A percentile compares a stretch with the other conserved stretches of the same genome.
Evolutionary conservation across 352 stramenopile species (phyloP).

Genomic region (Phytophthora citricola): DNA sequence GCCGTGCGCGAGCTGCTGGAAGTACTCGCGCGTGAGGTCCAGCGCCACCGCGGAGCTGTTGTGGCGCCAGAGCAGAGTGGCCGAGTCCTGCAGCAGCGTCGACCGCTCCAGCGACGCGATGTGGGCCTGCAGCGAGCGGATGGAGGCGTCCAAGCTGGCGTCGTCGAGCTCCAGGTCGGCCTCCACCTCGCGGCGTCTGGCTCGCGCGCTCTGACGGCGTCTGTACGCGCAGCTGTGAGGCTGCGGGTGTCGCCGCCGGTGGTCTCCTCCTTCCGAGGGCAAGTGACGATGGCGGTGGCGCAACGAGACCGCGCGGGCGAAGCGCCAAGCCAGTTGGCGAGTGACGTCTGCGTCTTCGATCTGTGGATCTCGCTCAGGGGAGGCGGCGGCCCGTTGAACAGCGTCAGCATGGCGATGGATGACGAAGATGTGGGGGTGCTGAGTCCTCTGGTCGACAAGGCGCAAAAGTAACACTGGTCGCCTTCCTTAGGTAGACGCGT

Average conservation of each 20-base stretch:
- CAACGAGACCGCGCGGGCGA: conserved; percentile 46
- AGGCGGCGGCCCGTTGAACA: conserved; percentile 24
- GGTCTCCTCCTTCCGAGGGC: background rate
- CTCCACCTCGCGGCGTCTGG: conserved; percentile 11
- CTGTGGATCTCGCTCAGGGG: conserved; percentile 14
- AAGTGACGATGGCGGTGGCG: conserved; percentile 31
- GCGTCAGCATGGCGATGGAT: conserved; percentile 17
- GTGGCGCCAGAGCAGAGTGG: conserved; percentile 42
- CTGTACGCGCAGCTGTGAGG: conserved; percentile 43
- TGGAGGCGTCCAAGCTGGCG: conserved; percentile 38
- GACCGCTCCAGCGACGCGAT: conserved; percentile 50
- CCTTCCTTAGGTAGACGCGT: too few relatives aligned
- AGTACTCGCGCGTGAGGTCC: conserved; percentile 52
- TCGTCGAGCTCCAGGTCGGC: conserved; percentile 25
- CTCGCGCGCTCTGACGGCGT: conserved; percentile 22
- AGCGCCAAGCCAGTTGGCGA: conserved; percentile 38
- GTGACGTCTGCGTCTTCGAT: conserved; percentile 10
- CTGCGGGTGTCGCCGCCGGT: conserved; percentile 2
- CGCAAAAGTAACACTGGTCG: background rate
- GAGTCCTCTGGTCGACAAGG: too few relatives aligned
- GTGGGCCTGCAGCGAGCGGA: conserved; percentile 42
- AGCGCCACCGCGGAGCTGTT: conserved; percentile 53
- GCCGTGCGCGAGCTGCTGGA: conserved; percentile 47
- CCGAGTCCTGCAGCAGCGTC: conserved; percentile 46
- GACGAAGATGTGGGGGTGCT: background rate